A percentile compares a stretch with the other conserved stretches of the same genome.
Conservation (phyloP, 2,329 filamentous ascomycete genomes). For the Xylaria sp. region DNA sequence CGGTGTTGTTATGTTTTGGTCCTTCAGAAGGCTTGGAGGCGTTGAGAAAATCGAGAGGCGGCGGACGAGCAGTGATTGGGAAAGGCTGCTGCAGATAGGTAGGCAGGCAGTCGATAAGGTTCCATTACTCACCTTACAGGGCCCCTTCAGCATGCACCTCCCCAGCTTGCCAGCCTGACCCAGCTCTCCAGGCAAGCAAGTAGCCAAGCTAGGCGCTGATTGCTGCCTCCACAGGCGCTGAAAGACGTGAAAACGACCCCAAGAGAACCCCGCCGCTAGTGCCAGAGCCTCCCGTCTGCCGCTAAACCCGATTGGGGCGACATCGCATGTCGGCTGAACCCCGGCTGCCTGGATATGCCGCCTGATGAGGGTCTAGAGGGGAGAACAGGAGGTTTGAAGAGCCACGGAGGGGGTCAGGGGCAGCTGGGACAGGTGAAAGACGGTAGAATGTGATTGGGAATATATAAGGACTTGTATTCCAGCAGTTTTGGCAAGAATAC, state of each 20-base stretch:
- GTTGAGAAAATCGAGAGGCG: slow-evolving; percentile 34
- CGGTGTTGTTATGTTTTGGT: slow-evolving; percentile 34
- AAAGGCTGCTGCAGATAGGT: slow-evolving; percentile 11
- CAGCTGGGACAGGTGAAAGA: slow-evolving; percentile 1
- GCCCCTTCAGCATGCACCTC: background rate
- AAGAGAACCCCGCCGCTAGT: slow-evolving; percentile 15
- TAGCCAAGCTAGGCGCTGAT: background rate
- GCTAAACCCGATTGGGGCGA: slow-evolving; percentile 24
- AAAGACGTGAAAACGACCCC: slow-evolving; percentile 2
- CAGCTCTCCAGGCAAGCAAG: background rate
- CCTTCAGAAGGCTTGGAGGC: slow-evolving; percentile 21
- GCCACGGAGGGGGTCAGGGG: slow-evolving; percentile 9
- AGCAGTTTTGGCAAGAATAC: background rate
- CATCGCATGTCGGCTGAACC: slow-evolving; percentile 24
- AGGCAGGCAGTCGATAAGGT: background rate
- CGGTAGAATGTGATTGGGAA: background rate
- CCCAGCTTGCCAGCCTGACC: background rate
- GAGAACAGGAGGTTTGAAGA: slow-evolving; percentile 23
- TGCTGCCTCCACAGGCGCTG: background rate
- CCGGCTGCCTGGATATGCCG: slow-evolving; percentile 20
- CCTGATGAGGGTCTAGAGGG: slow-evolving; percentile 20
- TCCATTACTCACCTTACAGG: background rate
- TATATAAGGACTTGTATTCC: slow-evolving; percentile 3
- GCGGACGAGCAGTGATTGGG: slow-evolving; percentile 23
- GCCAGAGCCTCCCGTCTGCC: background rate